A percentile compares a stretch with the other conserved stretches of the same genome.
Evolutionary conservation across 2,329 filamentous ascomycete genomes (phyloP).

Genomic region (Alternaria novae-zelandiae): DNA sequence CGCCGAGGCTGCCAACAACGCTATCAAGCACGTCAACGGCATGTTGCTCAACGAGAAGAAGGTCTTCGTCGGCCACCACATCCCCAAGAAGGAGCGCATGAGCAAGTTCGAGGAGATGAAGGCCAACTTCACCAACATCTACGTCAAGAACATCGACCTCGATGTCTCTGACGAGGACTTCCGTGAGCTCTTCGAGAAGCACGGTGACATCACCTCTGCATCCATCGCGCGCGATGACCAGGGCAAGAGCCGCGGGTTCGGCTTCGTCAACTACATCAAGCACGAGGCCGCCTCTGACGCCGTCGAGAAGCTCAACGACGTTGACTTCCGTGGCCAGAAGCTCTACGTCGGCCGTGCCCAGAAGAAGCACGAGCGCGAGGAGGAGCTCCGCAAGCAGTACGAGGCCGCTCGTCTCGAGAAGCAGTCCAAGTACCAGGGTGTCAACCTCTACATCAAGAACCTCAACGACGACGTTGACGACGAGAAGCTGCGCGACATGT

Average conservation of each 20-base stretch:
- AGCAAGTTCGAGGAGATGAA: slow-evolving; percentile 99
- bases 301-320: slow-evolving; percentile 90
- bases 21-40: slow-evolving; percentile 99
- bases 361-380: slow-evolving; percentile 99
- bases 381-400: slow-evolving; percentile 98
- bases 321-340: slow-evolving; percentile 91
- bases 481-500: slow-evolving; percentile 94
- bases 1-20: slow-evolving; percentile 92
- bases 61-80: slow-evolving; percentile 98
- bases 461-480: slow-evolving; percentile 96
- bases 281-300: slow-evolving; percentile 86
- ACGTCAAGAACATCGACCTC: slow-evolving; percentile 94
- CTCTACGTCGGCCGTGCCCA: slow-evolving; percentile 97
- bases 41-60: slow-evolving; percentile 99
- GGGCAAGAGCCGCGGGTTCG: slow-evolving; percentile 93
- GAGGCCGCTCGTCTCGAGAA: slow-evolving; percentile 98
- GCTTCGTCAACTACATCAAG: slow-evolving; percentile 93
- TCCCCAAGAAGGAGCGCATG: slow-evolving; percentile 99
- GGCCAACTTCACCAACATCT: slow-evolving; percentile 99
- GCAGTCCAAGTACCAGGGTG: slow-evolving; percentile 98
- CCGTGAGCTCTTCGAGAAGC: slow-evolving; percentile 89
- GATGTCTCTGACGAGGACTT: slow-evolving; percentile 94
- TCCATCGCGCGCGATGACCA: slow-evolving; percentile 88
- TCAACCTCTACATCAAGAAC: slow-evolving; percentile 99
- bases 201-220: slow-evolving; percentile 92